Percentiles rank a stretch among this genome's conserved stretches.
phyloP scores from a whole-genome alignment of 2,329 filamentous ascomycete genomes.

The Penicillium sp. region DNA sequence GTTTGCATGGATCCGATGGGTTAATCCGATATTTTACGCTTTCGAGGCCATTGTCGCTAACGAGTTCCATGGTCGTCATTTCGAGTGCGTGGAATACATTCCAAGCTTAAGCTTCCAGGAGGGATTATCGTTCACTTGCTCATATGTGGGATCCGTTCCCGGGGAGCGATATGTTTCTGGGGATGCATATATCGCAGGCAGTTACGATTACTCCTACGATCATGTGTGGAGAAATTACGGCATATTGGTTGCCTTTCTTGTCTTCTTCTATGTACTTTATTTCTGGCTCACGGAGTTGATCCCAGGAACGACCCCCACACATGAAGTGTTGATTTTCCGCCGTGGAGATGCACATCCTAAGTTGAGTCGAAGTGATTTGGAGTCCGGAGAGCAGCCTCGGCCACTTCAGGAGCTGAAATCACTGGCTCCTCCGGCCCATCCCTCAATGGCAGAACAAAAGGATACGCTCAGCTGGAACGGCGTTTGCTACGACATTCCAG shows the following conservation, averaged over 20 bases:
- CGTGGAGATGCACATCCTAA: conserved; percentile 50
- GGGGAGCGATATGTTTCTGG: conserved; percentile 57
- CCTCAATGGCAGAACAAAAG: conserved; percentile 27
- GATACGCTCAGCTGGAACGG: conserved; percentile 52
- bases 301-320: conserved; percentile 46
- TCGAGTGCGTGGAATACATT: conserved; percentile 53
- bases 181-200: conserved; percentile 57
- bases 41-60: conserved; percentile 60
- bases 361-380: conserved; percentile 20
- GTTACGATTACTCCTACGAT: conserved; percentile 53
- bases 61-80: conserved; percentile 57
- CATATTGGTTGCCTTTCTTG: conserved; percentile 62
- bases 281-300: conserved; percentile 52
- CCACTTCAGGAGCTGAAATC: conserved; percentile 10
- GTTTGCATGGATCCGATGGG: conserved; percentile 65
- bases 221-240: conserved; percentile 65
- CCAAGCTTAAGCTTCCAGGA: conserved; percentile 41
- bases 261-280: conserved; percentile 65
- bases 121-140: conserved; percentile 47
- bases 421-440: conserved; percentile 23
- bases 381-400: conserved; percentile 21
- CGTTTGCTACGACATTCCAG: conserved; percentile 53
- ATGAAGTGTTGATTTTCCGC: conserved; percentile 68
- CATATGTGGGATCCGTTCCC: conserved; percentile 51
- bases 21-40: conserved; percentile 64